These are phyloP conservation scores for Nidularia pulvinata DNA, from an alignment of 768 basidiomycete genomes.

Conservation along the genomic window DNA sequence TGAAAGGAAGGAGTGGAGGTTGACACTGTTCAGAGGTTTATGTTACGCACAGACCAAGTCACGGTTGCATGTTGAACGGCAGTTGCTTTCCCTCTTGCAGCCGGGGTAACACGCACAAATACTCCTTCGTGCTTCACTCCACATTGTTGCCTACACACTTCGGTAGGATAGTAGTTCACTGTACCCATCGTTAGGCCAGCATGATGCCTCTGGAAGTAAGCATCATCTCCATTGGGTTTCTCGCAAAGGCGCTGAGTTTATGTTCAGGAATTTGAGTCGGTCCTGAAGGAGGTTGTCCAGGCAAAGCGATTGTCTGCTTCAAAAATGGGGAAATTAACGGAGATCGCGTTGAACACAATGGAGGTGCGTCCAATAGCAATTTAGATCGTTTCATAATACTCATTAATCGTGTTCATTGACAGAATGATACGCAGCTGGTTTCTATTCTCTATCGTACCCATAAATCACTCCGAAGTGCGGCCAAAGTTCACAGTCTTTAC, in stretches of 20 bases:
- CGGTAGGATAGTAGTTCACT: too few species aligned
- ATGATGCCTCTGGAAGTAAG: too few species aligned
- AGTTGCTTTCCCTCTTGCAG: too few species aligned
- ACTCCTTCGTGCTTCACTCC: slow-evolving; percentile 16
- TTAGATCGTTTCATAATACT: neutral
- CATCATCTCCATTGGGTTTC: too few species aligned
- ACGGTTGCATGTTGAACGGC: too few species aligned
- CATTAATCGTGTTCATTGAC: slow-evolving; percentile 1
- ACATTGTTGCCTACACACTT: slow-evolving; percentile 8
- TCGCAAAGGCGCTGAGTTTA: too few species aligned
- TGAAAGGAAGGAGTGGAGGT: neutral
- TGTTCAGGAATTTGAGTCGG: slow-evolving; percentile 74
- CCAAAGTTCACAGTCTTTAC: slow-evolving; percentile 89
- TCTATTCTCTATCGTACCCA: slow-evolving; percentile 89
- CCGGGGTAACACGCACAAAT: slow-evolving; percentile 37
- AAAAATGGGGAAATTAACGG: slow-evolving; percentile 78
- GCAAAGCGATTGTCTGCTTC: slow-evolving; percentile 87
- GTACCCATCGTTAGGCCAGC: too few species aligned
- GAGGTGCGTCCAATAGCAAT: slow-evolving; percentile 47
- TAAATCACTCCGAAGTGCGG: slow-evolving; percentile 64
- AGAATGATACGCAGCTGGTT: slow-evolving; percentile 89
- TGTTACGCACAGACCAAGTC: slow-evolving; percentile 16
- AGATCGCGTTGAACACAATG: slow-evolving; percentile 76
- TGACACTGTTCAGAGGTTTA: slow-evolving; percentile 18
- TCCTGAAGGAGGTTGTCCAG: slow-evolving; percentile 79